These are phyloP conservation scores for Sanguinoderma infundibulare DNA, from an alignment of 1,284 basidiomycete species.

Conservation along the genomic window DNA sequence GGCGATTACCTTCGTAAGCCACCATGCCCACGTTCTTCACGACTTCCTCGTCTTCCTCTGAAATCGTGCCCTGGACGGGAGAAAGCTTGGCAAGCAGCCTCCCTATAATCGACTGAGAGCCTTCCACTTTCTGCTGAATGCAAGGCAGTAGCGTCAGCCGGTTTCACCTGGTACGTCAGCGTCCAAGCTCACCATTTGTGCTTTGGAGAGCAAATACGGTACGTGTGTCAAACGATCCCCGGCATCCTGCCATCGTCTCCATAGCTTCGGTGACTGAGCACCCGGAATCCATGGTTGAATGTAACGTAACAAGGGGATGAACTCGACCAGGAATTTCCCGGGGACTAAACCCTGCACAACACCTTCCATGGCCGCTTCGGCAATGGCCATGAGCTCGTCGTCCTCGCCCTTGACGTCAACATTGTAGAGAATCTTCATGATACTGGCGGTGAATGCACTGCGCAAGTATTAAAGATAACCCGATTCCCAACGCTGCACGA, in stretches of 20 bases:
- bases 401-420: slow-evolving; percentile 8
- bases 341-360: slow-evolving; percentile 3
- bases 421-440: slow-evolving; percentile 14
- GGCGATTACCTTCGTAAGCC: no score
- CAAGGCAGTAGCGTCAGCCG: no score
- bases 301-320: slow-evolving; percentile 25
- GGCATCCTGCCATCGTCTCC: slow-evolving; percentile 26
- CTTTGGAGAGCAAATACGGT: slow-evolving; percentile 1
- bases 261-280: slow-evolving; percentile 27
- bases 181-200: no score
- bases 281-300: slow-evolving; percentile 34
- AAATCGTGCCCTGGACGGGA: no score
- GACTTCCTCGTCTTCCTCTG: no score
- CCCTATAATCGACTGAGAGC: no score
- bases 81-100: no score
- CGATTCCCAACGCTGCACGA: no score
- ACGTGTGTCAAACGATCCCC: slow-evolving; percentile 10
- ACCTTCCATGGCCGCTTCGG: not conserved
- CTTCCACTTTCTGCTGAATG: no score
- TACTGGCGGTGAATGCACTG: slow-evolving; percentile 10
- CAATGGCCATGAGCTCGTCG: not conserved
- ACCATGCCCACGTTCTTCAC: no score
- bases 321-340: slow-evolving; percentile 13
- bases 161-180: no score
- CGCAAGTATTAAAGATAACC: not conserved